A percentile compares a stretch with the other conserved stretches of the same genome.
These are phyloP conservation scores for Gentiana dahurica DNA, from an alignment of 257 asterid species.

Conservation along the genomic window DNA sequence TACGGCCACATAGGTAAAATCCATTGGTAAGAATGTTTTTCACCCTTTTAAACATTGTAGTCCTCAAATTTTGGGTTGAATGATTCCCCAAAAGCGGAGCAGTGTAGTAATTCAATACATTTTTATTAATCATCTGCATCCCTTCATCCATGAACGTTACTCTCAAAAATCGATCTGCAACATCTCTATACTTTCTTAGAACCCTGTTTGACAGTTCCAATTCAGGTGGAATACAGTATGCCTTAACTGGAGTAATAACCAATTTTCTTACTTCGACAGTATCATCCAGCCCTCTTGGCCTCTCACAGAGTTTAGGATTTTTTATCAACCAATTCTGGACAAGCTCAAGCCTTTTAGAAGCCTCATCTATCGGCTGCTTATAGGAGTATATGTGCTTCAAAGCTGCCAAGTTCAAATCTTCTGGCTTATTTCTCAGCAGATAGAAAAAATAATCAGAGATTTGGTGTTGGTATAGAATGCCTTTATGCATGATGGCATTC, in stretches of 20 bases:
- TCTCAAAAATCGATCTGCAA: slow-evolving; percentile 69
- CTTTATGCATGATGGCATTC: slow-evolving; percentile 74
- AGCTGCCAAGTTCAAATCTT: slow-evolving; percentile 51
- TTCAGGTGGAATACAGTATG: slow-evolving; percentile 82
- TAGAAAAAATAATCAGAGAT: slow-evolving; percentile 41
- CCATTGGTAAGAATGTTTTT: slow-evolving; percentile 38
- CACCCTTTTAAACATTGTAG: slow-evolving; percentile 71
- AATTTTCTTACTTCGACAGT: slow-evolving; percentile 68
- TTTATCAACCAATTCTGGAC: slow-evolving; percentile 51
- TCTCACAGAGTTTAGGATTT: slow-evolving; percentile 55
- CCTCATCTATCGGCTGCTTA: slow-evolving; percentile 50
- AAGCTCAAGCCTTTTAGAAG: slow-evolving; percentile 29
- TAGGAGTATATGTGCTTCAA: slow-evolving; percentile 53
- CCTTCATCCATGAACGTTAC: slow-evolving; percentile 95
- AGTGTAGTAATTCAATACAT: slow-evolving; percentile 45
- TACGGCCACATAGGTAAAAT: slow-evolving; percentile 64
- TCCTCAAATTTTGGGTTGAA: slow-evolving; percentile 16
- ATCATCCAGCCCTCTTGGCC: slow-evolving; percentile 43
- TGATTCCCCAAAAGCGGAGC: too few relatives aligned
- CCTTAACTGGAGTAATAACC: slow-evolving; percentile 65
- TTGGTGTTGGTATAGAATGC: slow-evolving; percentile 78
- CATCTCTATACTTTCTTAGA: slow-evolving; percentile 42
- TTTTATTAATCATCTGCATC: slow-evolving; percentile 56
- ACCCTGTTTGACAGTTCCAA: slow-evolving; percentile 62
- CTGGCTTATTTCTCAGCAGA: slow-evolving; percentile 43